A percentile compares a stretch with the other conserved stretches of the same genome.
phyloP scores from a whole-genome alignment of 129 eudicot genomes.

The Mikania micrantha region DNA sequence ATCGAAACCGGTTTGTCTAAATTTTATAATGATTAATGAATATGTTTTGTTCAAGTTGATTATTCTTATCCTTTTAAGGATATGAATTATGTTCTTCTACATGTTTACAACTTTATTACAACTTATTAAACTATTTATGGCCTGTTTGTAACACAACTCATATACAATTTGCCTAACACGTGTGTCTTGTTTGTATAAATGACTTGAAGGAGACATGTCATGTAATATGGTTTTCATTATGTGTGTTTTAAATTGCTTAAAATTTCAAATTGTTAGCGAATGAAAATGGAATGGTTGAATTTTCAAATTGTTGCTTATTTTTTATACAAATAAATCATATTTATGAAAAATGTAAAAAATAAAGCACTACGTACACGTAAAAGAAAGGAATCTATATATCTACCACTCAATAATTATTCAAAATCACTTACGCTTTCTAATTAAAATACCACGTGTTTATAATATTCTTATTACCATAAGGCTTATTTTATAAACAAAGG shows the following conservation, averaged over 20 bases:
- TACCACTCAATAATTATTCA: background rate
- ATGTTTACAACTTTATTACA: background rate
- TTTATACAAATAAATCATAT: background rate
- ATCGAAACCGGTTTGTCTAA: too few species aligned
- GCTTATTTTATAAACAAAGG: background rate
- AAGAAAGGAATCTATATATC: background rate
- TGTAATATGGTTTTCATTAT: too few species aligned
- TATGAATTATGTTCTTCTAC: background rate
- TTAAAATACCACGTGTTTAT: background rate
- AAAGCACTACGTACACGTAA: background rate
- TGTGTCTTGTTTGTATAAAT: background rate
- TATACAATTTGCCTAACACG: too few species aligned
- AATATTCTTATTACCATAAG: background rate
- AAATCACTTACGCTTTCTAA: background rate
- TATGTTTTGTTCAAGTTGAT: background rate
- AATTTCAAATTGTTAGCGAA: background rate
- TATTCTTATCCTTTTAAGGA: background rate
- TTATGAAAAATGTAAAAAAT: background rate
- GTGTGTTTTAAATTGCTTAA: too few species aligned
- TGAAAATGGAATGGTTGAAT: background rate
- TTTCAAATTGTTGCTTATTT: background rate
- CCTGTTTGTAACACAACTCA: too few species aligned
- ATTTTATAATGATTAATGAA: background rate
- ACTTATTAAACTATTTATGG: background rate
- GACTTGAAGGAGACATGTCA: background rate